Conservation (phyloP, 495 filamentous ascomycete genomes). For the Bryoglossum gracile region DNA sequence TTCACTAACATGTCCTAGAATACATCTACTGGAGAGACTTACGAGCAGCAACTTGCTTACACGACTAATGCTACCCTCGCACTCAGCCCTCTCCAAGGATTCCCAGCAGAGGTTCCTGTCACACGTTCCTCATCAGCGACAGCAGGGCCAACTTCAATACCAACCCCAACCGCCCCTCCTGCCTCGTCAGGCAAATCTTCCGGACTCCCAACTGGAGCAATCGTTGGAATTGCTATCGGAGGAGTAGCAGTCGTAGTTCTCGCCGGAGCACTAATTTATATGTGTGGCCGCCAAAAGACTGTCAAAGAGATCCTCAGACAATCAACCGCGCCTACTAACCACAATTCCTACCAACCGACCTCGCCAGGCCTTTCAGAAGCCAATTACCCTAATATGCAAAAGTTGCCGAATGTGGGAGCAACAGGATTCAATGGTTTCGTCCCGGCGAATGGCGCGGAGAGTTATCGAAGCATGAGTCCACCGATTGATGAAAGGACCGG, state of each 20-base stretch:
- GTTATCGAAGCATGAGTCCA: conserved; percentile 17
- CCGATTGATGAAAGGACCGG: conserved; percentile 13
- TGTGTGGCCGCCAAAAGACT: conserved; percentile 33
- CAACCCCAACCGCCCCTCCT: conserved; percentile 13
- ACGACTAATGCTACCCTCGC: conserved; percentile 10
- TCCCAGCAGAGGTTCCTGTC: conserved; percentile 6
- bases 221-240: conserved; percentile 43
- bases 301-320: conserved; percentile 12
- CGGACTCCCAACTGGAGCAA: conserved; percentile 29
- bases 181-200: conserved; percentile 3
- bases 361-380: conserved; percentile 13
- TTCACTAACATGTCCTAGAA: conserved; percentile 10
- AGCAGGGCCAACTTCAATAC: conserved; percentile 4
- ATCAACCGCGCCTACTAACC: neutral
- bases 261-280: conserved; percentile 32
- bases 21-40: conserved; percentile 16
- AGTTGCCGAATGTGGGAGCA: conserved; percentile 1
- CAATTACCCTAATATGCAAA: conserved; percentile 18
- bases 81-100: conserved; percentile 15
- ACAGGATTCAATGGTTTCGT: neutral
- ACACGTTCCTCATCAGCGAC: conserved; percentile 6
- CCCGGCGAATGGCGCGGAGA: conserved; percentile 1
- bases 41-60: conserved; percentile 5
- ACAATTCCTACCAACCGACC: conserved; percentile 15
- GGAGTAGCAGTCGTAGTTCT: conserved; percentile 32